phyloP scores from a whole-genome alignment of 2,329 filamentous ascomycete genomes.

The Trichoderma sp. region DNA sequence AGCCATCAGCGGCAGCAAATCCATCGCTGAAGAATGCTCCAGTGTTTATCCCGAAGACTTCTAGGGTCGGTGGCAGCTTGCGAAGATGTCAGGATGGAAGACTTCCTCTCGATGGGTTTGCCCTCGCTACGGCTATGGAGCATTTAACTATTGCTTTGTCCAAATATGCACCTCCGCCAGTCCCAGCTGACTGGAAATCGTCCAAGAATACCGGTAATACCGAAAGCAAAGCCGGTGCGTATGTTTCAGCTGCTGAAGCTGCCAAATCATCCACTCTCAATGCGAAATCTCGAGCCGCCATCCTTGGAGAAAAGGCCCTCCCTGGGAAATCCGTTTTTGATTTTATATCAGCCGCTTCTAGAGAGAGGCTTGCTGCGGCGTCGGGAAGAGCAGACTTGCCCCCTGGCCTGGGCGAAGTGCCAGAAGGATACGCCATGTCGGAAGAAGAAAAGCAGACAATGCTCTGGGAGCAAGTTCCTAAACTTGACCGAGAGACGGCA shows the following conservation, averaged over 20 bases:
- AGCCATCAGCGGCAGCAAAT: constrained; percentile 55
- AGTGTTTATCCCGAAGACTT: constrained; percentile 69
- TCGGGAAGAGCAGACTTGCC: constrained; percentile 79
- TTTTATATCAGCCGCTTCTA: constrained; percentile 76
- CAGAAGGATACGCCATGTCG: constrained; percentile 62
- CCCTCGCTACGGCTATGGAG: constrained; percentile 61
- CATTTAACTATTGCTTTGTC: constrained; percentile 37
- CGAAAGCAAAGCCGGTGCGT: constrained; percentile 35
- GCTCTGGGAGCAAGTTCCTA: constrained; percentile 61
- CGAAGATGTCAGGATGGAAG: constrained; percentile 81
- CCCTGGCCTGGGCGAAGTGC: constrained; percentile 72
- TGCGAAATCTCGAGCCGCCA: constrained; percentile 71
- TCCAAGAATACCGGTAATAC: constrained; percentile 44
- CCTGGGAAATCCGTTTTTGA: constrained; percentile 96
- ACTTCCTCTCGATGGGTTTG: constrained; percentile 77
- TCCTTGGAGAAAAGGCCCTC: constrained; percentile 75
- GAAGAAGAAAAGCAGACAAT: constrained; percentile 64
- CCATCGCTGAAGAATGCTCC: constrained; percentile 67
- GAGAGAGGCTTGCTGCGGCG: constrained; percentile 72
- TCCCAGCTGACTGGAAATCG: constrained; percentile 75
- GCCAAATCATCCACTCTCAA: constrained; percentile 76
- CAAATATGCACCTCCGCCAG: constrained; percentile 63
- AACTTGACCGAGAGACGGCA: constrained; percentile 66
- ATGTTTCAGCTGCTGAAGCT: constrained; percentile 72
- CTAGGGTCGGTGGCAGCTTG: constrained; percentile 35